Evolutionary conservation across 441 rosid species (phyloP).

Genomic region (Pelargonium myrrhifolium): DNA sequence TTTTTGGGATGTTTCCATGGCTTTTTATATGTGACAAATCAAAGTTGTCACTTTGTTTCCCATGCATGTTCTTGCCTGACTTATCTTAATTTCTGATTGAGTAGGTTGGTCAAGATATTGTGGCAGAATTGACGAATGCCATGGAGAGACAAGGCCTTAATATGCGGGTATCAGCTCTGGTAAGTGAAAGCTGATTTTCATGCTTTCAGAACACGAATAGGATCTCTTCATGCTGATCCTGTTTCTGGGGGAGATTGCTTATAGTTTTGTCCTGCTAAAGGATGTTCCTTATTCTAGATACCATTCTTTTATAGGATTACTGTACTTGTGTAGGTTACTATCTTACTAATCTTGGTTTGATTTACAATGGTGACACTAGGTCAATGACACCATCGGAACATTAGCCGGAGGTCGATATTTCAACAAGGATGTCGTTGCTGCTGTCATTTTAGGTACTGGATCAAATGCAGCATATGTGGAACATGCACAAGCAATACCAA

Average conservation of each 20-base stretch:
- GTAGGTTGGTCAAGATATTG: slow-evolving; percentile 41
- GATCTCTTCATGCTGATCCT: no score
- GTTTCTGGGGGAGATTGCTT: no score
- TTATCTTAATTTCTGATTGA: neutral
- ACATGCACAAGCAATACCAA: slow-evolving; percentile 52
- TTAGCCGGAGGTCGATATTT: slow-evolving; percentile 56
- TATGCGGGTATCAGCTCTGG: slow-evolving; percentile 38
- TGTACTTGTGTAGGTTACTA: no score
- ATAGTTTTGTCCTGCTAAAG: no score
- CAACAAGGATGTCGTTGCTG: slow-evolving; percentile 42
- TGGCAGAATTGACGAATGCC: slow-evolving; percentile 36
- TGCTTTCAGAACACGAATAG: no score
- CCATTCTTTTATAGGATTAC: no score
- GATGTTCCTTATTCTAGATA: no score
- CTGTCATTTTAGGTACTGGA: slow-evolving; percentile 64
- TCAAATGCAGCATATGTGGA: slow-evolving; percentile 66
- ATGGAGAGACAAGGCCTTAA: slow-evolving; percentile 32
- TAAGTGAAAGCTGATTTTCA: slow-evolving; percentile 23
- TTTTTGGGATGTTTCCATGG: no score
- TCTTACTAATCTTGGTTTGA: neutral
- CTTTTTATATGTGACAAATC: no score
- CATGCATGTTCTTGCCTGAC: neutral
- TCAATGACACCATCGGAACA: slow-evolving; percentile 61
- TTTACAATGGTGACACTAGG: slow-evolving; percentile 24
- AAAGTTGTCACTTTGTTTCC: no score